Evolutionary conservation across 768 basidiomycete genomes (phyloP).

Genomic region (Lanmaoa rubissima): DNA sequence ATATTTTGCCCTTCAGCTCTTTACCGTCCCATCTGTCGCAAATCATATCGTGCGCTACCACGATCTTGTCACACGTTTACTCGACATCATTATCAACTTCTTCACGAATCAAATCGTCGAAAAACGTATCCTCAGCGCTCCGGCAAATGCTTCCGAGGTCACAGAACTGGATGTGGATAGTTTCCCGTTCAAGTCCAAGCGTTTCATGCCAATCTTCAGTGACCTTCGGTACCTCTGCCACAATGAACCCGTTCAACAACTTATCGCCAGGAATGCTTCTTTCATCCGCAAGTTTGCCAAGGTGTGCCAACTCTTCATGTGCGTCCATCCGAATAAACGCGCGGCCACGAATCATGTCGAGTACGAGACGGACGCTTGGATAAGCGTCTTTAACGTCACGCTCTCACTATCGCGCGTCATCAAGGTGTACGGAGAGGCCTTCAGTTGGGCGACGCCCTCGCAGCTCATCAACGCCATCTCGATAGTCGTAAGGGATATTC

Average conservation of each 20-base stretch:
- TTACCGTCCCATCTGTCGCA: slow-evolving; percentile 86
- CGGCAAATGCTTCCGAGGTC: slow-evolving; percentile 17
- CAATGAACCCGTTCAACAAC: slow-evolving; percentile 72
- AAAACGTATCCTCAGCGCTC: slow-evolving; percentile 54
- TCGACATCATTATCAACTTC: slow-evolving; percentile 84
- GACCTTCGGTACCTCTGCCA: slow-evolving; percentile 85
- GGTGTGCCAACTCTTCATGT: slow-evolving; percentile 89
- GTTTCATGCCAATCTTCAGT: slow-evolving; percentile 93
- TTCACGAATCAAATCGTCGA: slow-evolving; percentile 88
- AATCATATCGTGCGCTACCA: slow-evolving; percentile 73
- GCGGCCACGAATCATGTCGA: slow-evolving; percentile 84
- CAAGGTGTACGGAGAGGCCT: slow-evolving; percentile 87
- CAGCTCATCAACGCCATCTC: slow-evolving; percentile 67
- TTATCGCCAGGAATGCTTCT: slow-evolving; percentile 67
- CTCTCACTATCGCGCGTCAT: slow-evolving; percentile 86
- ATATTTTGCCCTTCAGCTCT: slow-evolving; percentile 89
- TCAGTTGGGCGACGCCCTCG: slow-evolving; percentile 51
- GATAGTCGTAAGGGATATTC: slow-evolving; percentile 67
- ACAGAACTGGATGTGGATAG: slow-evolving; percentile 72
- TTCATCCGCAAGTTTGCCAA: slow-evolving; percentile 70
- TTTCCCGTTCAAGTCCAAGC: slow-evolving; percentile 89
- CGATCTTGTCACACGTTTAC: slow-evolving; percentile 70
- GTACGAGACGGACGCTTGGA: slow-evolving; percentile 97
- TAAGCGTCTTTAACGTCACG: slow-evolving; percentile 93
- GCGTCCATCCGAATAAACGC: slow-evolving; percentile 87